Evolutionary conservation across 768 basidiomycete genomes (phyloP).

Genomic region (Kockovaella imperatae): DNA sequence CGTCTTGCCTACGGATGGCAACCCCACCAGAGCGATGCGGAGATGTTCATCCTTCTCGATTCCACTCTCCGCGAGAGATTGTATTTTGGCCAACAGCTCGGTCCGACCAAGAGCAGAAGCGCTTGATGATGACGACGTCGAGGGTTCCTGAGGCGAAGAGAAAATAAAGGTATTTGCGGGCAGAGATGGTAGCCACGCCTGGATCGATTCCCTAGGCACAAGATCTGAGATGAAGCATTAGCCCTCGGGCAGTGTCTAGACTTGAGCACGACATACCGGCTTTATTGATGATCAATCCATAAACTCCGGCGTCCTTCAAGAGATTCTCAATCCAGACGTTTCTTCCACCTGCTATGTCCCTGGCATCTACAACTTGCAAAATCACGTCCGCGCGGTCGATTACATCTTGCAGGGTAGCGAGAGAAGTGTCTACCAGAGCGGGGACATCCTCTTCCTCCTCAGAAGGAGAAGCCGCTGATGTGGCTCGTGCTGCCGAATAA

Average conservation of each 20-base stretch:
- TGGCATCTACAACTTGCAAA: constrained; percentile 70
- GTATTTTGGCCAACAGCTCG: constrained; percentile 23
- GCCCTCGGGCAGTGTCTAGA: not conserved
- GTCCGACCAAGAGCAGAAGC: constrained; percentile 18
- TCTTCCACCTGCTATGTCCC: constrained; percentile 69
- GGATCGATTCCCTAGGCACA: constrained; percentile 67
- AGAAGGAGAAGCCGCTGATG: constrained; percentile 29
- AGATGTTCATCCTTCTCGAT: constrained; percentile 51
- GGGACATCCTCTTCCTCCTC: constrained; percentile 54
- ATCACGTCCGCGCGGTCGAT: constrained; percentile 71
- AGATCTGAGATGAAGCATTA: constrained; percentile 52
- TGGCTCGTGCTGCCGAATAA: constrained; percentile 11
- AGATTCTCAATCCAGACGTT: constrained; percentile 59
- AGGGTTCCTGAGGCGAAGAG: constrained; percentile 48
- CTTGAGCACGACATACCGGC: constrained; percentile 57
- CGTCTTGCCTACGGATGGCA: constrained; percentile 80
- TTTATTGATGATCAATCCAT: constrained; percentile 74
- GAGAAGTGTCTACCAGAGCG: constrained; percentile 56
- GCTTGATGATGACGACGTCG: constrained; percentile 12
- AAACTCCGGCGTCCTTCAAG: constrained; percentile 47
- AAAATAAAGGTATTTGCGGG: constrained; percentile 63
- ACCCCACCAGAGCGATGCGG: constrained; percentile 70
- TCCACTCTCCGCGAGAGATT: constrained; percentile 27
- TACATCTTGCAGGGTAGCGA: constrained; percentile 59
- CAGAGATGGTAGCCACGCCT: constrained; percentile 60